Percentiles rank a stretch among this genome's conserved stretches.
phyloP scores from a whole-genome alignment of 192 early-diverging fungal species.

The Podochytrium sp. region DNA sequence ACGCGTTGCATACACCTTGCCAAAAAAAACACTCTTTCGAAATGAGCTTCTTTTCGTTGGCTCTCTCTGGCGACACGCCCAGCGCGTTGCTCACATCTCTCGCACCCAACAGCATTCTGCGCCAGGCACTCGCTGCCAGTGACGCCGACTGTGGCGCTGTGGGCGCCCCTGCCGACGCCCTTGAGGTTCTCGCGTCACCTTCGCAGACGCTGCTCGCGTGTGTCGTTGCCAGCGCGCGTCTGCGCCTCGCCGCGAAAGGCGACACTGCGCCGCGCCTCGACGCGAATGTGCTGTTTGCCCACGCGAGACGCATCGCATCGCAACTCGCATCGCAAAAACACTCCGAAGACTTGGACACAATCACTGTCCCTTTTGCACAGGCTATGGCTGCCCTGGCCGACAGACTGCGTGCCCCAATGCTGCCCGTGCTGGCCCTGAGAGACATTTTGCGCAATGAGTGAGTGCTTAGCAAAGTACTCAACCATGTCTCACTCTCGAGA shows the following conservation, averaged over 20 bases:
- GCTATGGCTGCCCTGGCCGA: constrained; percentile 5
- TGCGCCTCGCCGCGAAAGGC: not conserved
- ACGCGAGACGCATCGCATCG: not conserved
- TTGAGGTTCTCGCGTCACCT: not conserved
- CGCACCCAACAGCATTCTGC: not conserved
- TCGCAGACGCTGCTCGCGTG: not conserved
- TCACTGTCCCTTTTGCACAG: constrained; percentile 14
- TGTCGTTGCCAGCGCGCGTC: not conserved
- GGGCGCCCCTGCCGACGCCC: not conserved
- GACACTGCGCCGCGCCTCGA: not conserved
- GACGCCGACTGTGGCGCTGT: not conserved
- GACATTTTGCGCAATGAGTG: not conserved
- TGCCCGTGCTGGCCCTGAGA: constrained; percentile 6
- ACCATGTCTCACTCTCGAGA: not conserved
- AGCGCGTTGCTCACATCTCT: not conserved
- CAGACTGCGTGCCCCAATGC: not conserved
- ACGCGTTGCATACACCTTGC: too few species aligned
- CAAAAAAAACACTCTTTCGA: too few species aligned
- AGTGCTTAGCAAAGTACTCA: not conserved
- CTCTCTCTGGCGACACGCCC: too few species aligned
- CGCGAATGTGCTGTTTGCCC: not conserved
- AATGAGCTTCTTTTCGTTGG: too few species aligned
- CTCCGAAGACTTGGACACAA: too few species aligned
- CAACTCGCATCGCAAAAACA: not conserved
- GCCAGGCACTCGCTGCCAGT: not conserved